Percentiles rank a stretch among this genome's conserved stretches.
Conservation (phyloP, 495 filamentous ascomycete genomes). For the Poronia punctata region DNA sequence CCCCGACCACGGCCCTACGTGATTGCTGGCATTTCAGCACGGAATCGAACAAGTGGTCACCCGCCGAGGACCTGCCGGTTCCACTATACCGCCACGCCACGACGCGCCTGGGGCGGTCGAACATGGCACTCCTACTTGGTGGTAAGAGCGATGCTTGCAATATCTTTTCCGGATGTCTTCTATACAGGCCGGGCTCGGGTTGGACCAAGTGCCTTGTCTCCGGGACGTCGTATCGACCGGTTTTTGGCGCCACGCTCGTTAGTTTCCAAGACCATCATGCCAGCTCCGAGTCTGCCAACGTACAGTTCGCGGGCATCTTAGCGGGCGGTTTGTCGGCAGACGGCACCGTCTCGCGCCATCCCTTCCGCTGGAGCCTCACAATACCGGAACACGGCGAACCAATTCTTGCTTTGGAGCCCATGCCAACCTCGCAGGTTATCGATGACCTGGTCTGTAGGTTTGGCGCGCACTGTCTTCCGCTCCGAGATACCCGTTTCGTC, state of each 20-base stretch:
- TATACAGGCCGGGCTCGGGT: conserved; percentile 50
- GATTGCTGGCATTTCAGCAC: conserved; percentile 68
- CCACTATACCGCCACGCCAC: conserved; percentile 70
- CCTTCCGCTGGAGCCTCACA: conserved; percentile 44
- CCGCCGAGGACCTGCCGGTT: conserved; percentile 52
- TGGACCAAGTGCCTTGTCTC: conserved; percentile 36
- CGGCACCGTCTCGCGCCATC: conserved; percentile 50
- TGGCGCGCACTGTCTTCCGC: conserved; percentile 26
- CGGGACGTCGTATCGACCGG: conserved; percentile 35
- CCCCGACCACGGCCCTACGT: conserved; percentile 55
- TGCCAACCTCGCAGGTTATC: conserved; percentile 1
- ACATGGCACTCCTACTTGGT: conserved; percentile 56
- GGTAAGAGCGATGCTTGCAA: conserved; percentile 54
- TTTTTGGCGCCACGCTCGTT: conserved; percentile 53
- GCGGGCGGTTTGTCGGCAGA: conserved; percentile 59
- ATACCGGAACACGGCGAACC: conserved; percentile 17
- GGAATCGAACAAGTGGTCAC: conserved; percentile 48
- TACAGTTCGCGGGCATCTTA: conserved; percentile 47
- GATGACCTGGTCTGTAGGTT: conserved; percentile 25
- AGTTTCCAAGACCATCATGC: conserved; percentile 7
- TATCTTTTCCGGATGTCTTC: conserved; percentile 53
- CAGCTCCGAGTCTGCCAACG: not conserved
- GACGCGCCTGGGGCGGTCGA: conserved; percentile 39
- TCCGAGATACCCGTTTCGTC: conserved; percentile 15
- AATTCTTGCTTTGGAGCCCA: conserved; percentile 16